These are phyloP conservation scores for Musa beccarii DNA, from an alignment of 176 grass and related monocot genomes.

Conservation along the genomic window DNA sequence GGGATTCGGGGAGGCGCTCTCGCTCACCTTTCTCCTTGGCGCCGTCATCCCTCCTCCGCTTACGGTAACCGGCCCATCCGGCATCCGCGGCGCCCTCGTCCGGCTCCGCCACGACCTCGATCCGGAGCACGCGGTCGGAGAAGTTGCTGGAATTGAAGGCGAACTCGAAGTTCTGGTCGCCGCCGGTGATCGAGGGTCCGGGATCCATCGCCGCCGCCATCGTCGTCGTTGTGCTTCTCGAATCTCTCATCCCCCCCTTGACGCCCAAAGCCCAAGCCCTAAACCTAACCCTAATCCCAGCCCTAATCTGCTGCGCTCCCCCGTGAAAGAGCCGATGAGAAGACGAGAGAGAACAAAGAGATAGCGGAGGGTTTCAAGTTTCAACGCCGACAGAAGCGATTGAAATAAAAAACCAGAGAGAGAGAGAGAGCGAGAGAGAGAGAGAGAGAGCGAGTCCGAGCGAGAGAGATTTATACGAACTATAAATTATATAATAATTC, in stretches of 20 bases:
- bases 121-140: conserved; percentile 19
- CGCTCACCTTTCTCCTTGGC: conserved; percentile 9
- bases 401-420: neutral
- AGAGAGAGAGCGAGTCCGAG: neutral
- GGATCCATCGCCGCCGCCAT: neutral
- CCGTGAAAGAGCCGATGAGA: neutral
- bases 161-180: conserved; percentile 14
- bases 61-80: neutral
- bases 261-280: neutral
- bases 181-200: neutral
- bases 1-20: neutral
- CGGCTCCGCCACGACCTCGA: conserved; percentile 10
- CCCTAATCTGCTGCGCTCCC: neutral
- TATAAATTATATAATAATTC: too few relatives aligned
- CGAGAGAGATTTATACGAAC: too few relatives aligned
- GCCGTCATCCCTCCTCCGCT: conserved; percentile 9
- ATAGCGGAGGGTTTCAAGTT: neutral
- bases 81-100: neutral
- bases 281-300: neutral
- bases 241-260: neutral
- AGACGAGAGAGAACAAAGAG: neutral
- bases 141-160: conserved; percentile 17
- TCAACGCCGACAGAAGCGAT: conserved; percentile 1
- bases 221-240: neutral
- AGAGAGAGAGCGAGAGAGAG: neutral